Conservation (phyloP, 2,329 filamentous ascomycete genomes). For the Sarocladium brachiariae region DNA sequence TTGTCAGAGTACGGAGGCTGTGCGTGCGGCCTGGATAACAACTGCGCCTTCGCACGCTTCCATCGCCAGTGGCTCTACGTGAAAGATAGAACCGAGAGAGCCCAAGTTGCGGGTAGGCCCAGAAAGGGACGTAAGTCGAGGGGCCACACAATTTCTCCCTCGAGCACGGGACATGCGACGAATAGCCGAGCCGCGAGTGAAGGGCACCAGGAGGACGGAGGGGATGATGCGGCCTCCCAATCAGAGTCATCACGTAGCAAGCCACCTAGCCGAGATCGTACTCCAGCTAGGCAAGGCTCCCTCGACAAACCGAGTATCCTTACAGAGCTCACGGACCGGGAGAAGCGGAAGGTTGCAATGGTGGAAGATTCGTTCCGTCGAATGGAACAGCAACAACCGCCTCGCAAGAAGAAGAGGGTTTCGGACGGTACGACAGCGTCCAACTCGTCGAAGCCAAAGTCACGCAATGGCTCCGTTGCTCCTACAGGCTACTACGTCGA, state of each 20-base stretch:
- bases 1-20: conserved; percentile 75
- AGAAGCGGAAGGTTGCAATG: conserved; percentile 61
- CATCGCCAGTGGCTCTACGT: conserved; percentile 47
- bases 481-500: conserved; percentile 41
- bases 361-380: conserved; percentile 57
- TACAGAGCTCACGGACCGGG: conserved; percentile 58
- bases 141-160: conserved; percentile 51
- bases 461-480: conserved; percentile 29
- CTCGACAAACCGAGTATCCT: conserved; percentile 54
- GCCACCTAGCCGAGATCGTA: conserved; percentile 58
- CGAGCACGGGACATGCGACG: conserved; percentile 53
- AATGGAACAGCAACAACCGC: conserved; percentile 50
- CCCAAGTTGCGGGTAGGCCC: conserved; percentile 21
- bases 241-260: conserved; percentile 54
- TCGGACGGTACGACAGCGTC: conserved; percentile 43
- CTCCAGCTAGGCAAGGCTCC: conserved; percentile 53
- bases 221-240: conserved; percentile 41
- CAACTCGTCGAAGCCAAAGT: conserved; percentile 32
- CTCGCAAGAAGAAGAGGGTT: conserved; percentile 55
- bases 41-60: conserved; percentile 59
- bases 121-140: conserved; percentile 51
- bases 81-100: conserved; percentile 33
- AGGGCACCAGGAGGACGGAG: conserved; percentile 47
- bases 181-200: conserved; percentile 61
- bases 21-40: conserved; percentile 59